Base-by-base conservation (phyloP, 768 basidiomycete species). In the Flagelloscypha sp. region DNA sequence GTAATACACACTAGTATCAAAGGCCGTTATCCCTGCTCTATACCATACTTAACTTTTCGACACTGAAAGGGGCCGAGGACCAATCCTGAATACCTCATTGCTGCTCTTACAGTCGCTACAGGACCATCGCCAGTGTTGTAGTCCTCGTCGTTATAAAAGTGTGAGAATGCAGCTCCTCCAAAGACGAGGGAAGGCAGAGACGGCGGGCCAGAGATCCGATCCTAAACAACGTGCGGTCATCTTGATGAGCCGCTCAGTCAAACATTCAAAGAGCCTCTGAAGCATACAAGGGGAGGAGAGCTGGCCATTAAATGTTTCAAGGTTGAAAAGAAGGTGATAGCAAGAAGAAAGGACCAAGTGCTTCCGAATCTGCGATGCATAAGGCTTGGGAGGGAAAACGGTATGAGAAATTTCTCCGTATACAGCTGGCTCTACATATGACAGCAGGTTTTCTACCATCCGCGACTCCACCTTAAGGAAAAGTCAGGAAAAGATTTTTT, bases 1-100 rank as follows among this genome's bases (percentile, higher is more conserved):
- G 48, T 92, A 92, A 52, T 75, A 85, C 5, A 77, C 72, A 9
- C 85, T 72, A 3, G 88, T 92, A 55, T 93, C 88, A 49, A 93
- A 84, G 0, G 81, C 80, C 22, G 57, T 58, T 37, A 92, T 79
- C 18, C 86, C 88, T 58, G 87, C 89, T 27, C 88, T 88, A 38
- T 20, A 15, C 28, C 29, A 25, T 35, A 23, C 18, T 10, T 33
- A 19, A 12, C 13, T 19, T n/a, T 33, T 3, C 20, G 31, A 19
- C 22, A 6, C 11, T 18, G 11, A 8, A 33, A 16, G n/a, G 7
- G 24, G 10, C 12, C 13, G 16, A 22, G 30, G 17, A n/a, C 12
- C 13, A 2, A 36, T 19, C 10, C 23, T 10, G 48, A 63, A 24
- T 56, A 88, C 87, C 84, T 69, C 27, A 90, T 64, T 7, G 84